Evolutionary conservation across 2,329 filamentous ascomycete genomes (phyloP), one percentile per base, ranked within the genome.

Genomic region (Aquanectria penicillioides): DNA sequence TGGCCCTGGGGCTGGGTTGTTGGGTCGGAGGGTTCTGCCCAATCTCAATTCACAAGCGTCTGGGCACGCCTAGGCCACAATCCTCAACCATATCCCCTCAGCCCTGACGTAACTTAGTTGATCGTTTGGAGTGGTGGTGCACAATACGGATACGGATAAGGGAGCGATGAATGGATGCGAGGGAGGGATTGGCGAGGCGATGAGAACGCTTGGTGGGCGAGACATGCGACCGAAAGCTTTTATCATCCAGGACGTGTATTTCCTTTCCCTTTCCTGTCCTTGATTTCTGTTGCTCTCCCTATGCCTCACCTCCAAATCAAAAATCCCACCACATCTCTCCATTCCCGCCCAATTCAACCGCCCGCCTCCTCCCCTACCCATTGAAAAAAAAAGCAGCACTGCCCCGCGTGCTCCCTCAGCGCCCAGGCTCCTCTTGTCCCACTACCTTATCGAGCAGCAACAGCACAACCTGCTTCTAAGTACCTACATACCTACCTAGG

Each of bases 21-120:
- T 56, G 53, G 37, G 53, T 28, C 36, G 36, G 40, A 22, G 17
- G 41, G 26, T 46, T 53, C 50, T 37, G 40, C 25, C 50, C 50
- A 53, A 53, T 53, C 50, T 53, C 50, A n/a, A n/a, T n/a, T n/a
- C n/a, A n/a, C n/a, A n/a, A n/a, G n/a, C n/a, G n/a, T n/a, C n/a
- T n/a, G n/a, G n/a, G n/a, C n/a, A n/a, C n/a, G n/a, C n/a, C n/a
- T n/a, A n/a, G n/a, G n/a, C 25, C 25, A 17, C 13, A 13, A 33
- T 37, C 17, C 36, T 41, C 48, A 46, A 50, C 54, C 54, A 50
- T 49, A 38, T 51, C 46, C 38, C 23, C 36, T 31, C 37, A 37
- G 31, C 46, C 46, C 48, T 58, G 55, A 58, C 55, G 55, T 58
- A 58, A 58, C n/a, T n/a, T n/a, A n/a, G n/a, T n/a, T n/a, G n/a